Evolutionary conservation across 139 green algal genomes (phyloP).

Genomic region (Penium margaritaceum): DNA sequence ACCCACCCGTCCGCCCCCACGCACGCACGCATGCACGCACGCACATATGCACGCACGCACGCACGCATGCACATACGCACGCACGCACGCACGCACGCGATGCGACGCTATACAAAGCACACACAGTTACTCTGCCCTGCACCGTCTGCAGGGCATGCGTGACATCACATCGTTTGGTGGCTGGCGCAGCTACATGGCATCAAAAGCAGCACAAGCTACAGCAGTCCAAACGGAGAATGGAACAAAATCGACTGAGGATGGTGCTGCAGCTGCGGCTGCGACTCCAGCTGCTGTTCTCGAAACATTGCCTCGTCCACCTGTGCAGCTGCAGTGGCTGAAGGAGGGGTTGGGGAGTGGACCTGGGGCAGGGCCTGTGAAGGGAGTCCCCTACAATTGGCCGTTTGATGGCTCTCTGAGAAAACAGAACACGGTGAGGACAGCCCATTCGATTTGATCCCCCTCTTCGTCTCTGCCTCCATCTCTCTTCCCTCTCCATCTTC

Average conservation of each 20-base stretch:
- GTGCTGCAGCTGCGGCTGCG: neutral
- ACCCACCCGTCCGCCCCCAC: too few relatives aligned
- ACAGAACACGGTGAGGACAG: conserved; percentile 48
- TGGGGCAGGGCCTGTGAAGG: neutral
- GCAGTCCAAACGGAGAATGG: neutral
- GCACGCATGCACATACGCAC: too few relatives aligned
- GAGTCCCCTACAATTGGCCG: conserved; percentile 55
- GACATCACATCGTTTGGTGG: conserved; percentile 31
- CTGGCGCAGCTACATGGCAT: conserved; percentile 28
- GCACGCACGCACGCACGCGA: too few relatives aligned
- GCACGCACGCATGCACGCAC: too few relatives aligned
- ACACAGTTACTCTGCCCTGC: too few relatives aligned
- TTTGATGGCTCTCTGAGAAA: conserved; percentile 47
- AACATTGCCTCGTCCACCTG: too few relatives aligned
- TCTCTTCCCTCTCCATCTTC: too few relatives aligned
- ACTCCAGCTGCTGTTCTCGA: neutral
- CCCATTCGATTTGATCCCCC: too few relatives aligned
- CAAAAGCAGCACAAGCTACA: neutral
- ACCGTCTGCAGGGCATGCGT: neutral
- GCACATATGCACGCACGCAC: too few relatives aligned
- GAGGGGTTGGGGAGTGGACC: neutral
- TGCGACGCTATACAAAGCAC: too few relatives aligned
- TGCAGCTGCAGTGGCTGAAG: neutral
- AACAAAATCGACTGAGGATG: neutral
- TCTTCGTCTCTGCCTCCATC: too few relatives aligned